Base-by-base conservation (phyloP, 345 rosid species). In the Barbarea vulgaris region DNA sequence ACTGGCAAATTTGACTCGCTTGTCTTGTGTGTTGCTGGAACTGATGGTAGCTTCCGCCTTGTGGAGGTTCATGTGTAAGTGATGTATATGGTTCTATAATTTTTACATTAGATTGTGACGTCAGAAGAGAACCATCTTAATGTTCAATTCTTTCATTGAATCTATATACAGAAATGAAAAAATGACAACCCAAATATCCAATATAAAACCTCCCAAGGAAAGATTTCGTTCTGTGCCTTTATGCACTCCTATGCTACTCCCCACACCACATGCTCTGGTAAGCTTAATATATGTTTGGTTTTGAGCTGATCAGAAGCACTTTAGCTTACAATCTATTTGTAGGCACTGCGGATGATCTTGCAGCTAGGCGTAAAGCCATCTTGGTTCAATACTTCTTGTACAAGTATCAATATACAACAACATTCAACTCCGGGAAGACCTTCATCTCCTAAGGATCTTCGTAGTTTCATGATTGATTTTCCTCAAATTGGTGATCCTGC, bases 311-410 rank as follows among this genome's bases (percentile, higher is more conserved):
- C 4, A 47, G 0, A 47, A 12, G 67, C 24, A 15, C 25, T 11
- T 22, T 61, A 36, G 30, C 69, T 61, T 60, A 62, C 3, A 21
- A 7, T 50, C 3, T 50, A 25, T 61, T 48, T 81, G 37, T 82
- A 90, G 98, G 98, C 96, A 51, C 74, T 93, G 73, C 86, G 90
- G 79, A 88, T 93, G 96, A 86, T 93, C 77, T 83, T 93, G 85
- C 89, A 93, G 77, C 76, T 93, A 57, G 96, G 98, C 54, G 93
- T 93, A 48, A 83, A 85, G 68, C 89, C 96, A 24, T 86, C 94
- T 70, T 93, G 96, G 96, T 88, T 93, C 74, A 90, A 87, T 80
- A 86, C 91, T 70, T 75, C 81, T 70, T 81, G 96, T 60, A 88
- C 88, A 59, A 63, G 74, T 67, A 84, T 90, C n/a, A 80, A 82